Evolutionary conservation across 257 asterid species (phyloP).

Genomic region (Salvia splendens): DNA sequence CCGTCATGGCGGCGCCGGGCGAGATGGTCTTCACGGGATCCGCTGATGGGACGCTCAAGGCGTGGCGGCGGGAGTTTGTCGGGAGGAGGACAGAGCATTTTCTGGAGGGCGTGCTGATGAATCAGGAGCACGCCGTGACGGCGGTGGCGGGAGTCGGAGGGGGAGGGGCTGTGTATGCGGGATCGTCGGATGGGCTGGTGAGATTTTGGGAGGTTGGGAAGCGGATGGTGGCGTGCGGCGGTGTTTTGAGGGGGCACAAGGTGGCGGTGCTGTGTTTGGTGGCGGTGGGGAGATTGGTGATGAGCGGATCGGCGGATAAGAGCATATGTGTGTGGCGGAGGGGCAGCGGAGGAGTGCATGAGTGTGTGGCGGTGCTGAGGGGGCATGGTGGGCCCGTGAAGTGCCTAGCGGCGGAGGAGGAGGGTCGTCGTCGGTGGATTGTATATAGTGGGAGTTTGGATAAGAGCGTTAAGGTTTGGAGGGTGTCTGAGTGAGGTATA

Average conservation of each 20-base stretch:
- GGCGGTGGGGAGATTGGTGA: constrained; percentile 57
- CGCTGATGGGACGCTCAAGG: constrained; percentile 86
- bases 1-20: constrained; percentile 54
- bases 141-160: constrained; percentile 44
- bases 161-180: constrained; percentile 54
- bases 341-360: constrained; percentile 64
- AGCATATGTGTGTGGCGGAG: constrained; percentile 87
- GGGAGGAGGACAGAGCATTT: constrained; percentile 48
- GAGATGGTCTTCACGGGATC: constrained; percentile 76
- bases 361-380: constrained; percentile 60
- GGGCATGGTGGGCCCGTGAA: constrained; percentile 89
- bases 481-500: constrained; percentile 39
- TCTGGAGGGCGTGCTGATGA: constrained; percentile 51
- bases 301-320: constrained; percentile 89
- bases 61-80: constrained; percentile 65
- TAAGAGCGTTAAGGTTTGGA: constrained; percentile 70
- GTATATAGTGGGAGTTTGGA: constrained; percentile 83
- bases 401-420: constrained; percentile 65
- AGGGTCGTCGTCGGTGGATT: constrained; percentile 41
- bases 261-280: constrained; percentile 69
- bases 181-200: constrained; percentile 81
- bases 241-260: constrained; percentile 76
- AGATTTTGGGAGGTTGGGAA: constrained; percentile 63
- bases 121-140: constrained; percentile 67
- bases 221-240: constrained; percentile 53